These are phyloP conservation scores for Stachybotrys chlorohalonatus DNA, from an alignment of 2,329 filamentous ascomycete species.

Conservation along the genomic window DNA sequence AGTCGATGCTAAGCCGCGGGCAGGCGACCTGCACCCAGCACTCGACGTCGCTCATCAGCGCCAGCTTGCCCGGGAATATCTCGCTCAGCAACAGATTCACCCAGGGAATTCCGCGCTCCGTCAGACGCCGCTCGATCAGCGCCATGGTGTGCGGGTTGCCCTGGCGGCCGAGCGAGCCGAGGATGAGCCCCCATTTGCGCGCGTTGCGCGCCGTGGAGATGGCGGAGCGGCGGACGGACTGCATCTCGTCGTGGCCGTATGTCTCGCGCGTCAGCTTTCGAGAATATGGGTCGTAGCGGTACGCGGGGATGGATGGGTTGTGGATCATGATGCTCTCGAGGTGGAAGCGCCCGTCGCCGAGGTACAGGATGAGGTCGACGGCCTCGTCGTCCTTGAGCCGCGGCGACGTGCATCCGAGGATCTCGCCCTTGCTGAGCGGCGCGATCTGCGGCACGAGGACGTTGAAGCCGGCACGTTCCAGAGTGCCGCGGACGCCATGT, in stretches of 20 bases:
- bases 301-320: constrained; percentile 83
- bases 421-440: constrained; percentile 88
- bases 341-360: constrained; percentile 90
- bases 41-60: constrained; percentile 87
- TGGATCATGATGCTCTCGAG: constrained; percentile 99
- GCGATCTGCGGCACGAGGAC: constrained; percentile 87
- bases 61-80: constrained; percentile 93
- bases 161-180: constrained; percentile 86
- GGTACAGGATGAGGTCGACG: constrained; percentile 75
- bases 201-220: constrained; percentile 68
- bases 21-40: constrained; percentile 99
- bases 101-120: constrained; percentile 63
- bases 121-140: constrained; percentile 72
- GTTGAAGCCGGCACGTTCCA: constrained; percentile 78
- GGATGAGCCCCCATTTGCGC: constrained; percentile 87
- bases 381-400: constrained; percentile 46
- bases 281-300: constrained; percentile 95
- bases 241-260: constrained; percentile 89
- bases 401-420: constrained; percentile 93
- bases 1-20: constrained; percentile 94
- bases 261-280: constrained; percentile 82
- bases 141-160: constrained; percentile 90
- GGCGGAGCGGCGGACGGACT: constrained; percentile 66
- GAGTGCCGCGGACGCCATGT: constrained; percentile 67
- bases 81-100: constrained; percentile 84